Evolutionary conservation across 2,329 filamentous ascomycete genomes (phyloP), one percentile per base, ranked within the genome.

Genomic region (Xenoacremonium recifei): DNA sequence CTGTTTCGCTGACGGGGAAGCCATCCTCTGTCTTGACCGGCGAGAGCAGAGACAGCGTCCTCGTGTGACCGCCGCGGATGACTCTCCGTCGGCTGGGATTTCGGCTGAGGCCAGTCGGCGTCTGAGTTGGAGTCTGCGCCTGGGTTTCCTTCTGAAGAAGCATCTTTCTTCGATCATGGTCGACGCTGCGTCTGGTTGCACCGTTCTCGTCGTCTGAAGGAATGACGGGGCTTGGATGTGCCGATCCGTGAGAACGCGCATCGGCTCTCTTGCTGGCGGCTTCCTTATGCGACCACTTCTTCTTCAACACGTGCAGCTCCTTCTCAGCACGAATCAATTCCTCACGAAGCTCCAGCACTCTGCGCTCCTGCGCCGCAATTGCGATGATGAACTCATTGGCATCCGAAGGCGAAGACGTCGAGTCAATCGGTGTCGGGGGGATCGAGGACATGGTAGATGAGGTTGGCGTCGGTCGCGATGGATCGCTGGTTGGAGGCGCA

Each of bases 351-450:
- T 97, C 93, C 43, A 99, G 70, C 2, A 99, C 92, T 52, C 82
- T 84, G 43, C 93, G 79, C 69, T 99, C 93, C 68, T 97, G 91
- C 12, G 89, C 84, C 33, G 93, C 93, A 57, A 99, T 86, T 43
- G 91, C 87, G 47, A 89, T 91, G 51, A 99, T 83, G 57, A 96
- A 87, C 37, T 84, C 75, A 57, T 76, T 78, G 38, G 80, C 71
- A 47, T 84, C 80, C 27, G 70, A 66, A 2, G 76, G 76, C 2
- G 71, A 71, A 30, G 64, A 57, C 20, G 55, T 61, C 1, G 72
- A 67, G 3, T 67, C 66, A 35, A 79, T 55, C 3, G 79, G 76
- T 2, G 79, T 79, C 10, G 72, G 69, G 3, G 78, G 77, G 19
- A 73, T 65, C 0, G 75, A 75, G 51, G 58, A 43, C 13, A 59